Conservation (phyloP, 192 early-diverging fungal genomes). For the Umbelopsis ramanniana region DNA sequence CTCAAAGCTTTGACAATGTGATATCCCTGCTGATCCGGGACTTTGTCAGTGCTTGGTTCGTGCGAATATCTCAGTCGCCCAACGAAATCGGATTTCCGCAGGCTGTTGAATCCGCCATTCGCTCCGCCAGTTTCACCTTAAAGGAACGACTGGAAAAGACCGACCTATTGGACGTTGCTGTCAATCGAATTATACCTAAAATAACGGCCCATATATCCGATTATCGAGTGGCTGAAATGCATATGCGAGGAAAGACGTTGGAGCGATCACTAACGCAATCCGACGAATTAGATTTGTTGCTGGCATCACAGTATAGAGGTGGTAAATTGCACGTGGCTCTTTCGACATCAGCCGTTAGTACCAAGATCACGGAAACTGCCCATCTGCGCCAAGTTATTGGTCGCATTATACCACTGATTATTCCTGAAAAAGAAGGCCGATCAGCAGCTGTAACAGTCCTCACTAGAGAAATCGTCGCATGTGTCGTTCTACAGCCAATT, state of each 20-base stretch:
- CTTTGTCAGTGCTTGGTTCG: constrained; percentile 64
- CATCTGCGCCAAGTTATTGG: constrained; percentile 70
- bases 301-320: constrained; percentile 59
- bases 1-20: constrained; percentile 49
- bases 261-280: constrained; percentile 55
- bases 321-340: constrained; percentile 66
- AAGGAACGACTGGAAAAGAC: constrained; percentile 49
- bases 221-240: constrained; percentile 62
- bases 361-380: constrained; percentile 52
- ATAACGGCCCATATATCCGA: constrained; percentile 75
- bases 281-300: constrained; percentile 58
- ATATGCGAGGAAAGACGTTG: constrained; percentile 46
- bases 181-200: constrained; percentile 67
- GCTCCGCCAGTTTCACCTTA: constrained; percentile 41
- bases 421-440: constrained; percentile 59
- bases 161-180: constrained; percentile 66
- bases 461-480: constrained; percentile 75
- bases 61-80: constrained; percentile 40
- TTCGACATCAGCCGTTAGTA: constrained; percentile 46
- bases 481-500: constrained; percentile 70
- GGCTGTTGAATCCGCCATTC: constrained; percentile 53
- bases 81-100: constrained; percentile 51
- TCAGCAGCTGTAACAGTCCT: constrained; percentile 64
- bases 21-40: constrained; percentile 56
- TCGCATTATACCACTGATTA: constrained; percentile 64